phyloP scores from a whole-genome alignment of 495 filamentous ascomycete species.

The Neurospora sp. region DNA sequence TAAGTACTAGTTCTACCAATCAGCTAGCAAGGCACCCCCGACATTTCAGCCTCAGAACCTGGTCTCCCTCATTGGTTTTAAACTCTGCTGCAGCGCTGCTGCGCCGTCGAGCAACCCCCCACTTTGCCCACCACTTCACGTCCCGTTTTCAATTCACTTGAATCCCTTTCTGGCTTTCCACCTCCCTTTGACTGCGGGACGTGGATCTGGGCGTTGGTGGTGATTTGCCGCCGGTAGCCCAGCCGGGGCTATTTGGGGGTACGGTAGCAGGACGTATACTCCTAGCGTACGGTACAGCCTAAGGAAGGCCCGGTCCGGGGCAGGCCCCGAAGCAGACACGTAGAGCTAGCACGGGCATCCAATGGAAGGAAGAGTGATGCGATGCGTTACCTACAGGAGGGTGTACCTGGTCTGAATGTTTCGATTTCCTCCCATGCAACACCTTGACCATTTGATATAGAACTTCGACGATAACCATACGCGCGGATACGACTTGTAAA shows the following conservation, averaged over 20 bases:
- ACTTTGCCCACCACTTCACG: background rate
- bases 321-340: background rate
- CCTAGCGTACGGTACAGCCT: background rate
- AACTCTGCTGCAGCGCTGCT: background rate
- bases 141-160: background rate
- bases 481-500: background rate
- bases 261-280: background rate
- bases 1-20: background rate
- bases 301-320: background rate
- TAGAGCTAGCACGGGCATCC: background rate
- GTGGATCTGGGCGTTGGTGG: background rate
- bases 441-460: background rate
- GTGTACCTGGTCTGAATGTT: background rate
- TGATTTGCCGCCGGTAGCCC: background rate
- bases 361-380: background rate
- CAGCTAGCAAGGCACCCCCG: background rate
- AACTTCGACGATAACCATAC: background rate
- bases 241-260: background rate
- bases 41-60: background rate
- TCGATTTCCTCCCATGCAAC: background rate
- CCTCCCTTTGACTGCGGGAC: background rate
- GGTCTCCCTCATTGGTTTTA: background rate
- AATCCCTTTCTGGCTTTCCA: background rate
- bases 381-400: background rate
- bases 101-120: background rate